Conservation (phyloP, 2,329 filamentous ascomycete genomes). For the Arthroderma uncinatum region DNA sequence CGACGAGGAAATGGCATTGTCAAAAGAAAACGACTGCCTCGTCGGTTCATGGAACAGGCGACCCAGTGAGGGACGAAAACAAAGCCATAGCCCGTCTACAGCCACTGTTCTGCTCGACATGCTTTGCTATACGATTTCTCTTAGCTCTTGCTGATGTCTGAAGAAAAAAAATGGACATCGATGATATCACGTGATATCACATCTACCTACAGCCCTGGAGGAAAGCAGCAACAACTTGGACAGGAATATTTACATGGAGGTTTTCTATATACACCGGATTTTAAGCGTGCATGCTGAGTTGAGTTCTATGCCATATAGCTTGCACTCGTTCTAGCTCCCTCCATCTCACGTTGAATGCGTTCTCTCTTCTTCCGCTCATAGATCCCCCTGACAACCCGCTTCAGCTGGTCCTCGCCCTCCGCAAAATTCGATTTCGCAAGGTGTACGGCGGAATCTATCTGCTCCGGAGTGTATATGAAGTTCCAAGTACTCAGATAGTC, state of each 20-base stretch:
- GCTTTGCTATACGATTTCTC: background rate
- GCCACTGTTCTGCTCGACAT: slow-evolving; percentile 25
- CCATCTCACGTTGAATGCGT: slow-evolving; percentile 37
- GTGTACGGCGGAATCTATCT: slow-evolving; percentile 73
- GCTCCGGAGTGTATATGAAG: slow-evolving; percentile 84
- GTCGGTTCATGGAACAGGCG: background rate
- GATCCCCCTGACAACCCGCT: slow-evolving; percentile 68
- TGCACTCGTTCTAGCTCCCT: slow-evolving; percentile 6
- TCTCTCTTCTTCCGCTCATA: slow-evolving; percentile 79
- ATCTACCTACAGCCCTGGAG: background rate
- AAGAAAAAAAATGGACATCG: too few relatives aligned
- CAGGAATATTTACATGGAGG: background rate
- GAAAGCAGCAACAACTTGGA: background rate
- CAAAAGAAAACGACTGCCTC: background rate
- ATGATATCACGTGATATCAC: background rate
- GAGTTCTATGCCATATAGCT: background rate
- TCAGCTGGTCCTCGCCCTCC: slow-evolving; percentile 69
- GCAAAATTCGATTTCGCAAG: slow-evolving; percentile 78
- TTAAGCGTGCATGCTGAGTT: background rate
- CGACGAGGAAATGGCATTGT: background rate
- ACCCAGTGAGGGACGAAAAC: slow-evolving; percentile 30
- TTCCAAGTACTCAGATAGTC: slow-evolving; percentile 97
- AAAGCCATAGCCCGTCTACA: slow-evolving; percentile 33
- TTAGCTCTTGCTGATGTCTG: background rate
- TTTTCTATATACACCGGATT: background rate